Conservation (phyloP, 2,329 filamentous ascomycete genomes). For the Aspergillus clavatus region DNA sequence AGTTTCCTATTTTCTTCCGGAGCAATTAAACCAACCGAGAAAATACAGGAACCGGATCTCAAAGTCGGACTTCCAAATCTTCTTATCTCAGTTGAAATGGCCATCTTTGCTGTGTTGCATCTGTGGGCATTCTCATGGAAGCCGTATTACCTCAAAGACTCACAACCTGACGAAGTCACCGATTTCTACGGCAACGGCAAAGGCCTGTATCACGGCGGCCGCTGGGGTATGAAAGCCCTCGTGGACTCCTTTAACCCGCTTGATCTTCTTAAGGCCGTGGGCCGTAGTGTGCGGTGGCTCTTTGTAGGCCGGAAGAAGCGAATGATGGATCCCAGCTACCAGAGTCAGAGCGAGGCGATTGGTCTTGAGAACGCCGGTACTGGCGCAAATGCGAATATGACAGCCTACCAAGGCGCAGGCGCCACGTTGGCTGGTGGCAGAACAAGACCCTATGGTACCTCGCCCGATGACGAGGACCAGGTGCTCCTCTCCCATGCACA, state of each 20-base stretch:
- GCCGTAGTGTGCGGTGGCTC: conserved; percentile 73
- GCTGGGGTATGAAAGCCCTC: conserved; percentile 60
- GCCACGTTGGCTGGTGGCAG: conserved; percentile 17
- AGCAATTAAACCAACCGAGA: conserved; percentile 57
- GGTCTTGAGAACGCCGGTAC: conserved; percentile 22
- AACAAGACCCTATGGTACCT: conserved; percentile 20
- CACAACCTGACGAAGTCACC: conserved; percentile 45
- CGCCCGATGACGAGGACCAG: conserved; percentile 34
- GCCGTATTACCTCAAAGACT: conserved; percentile 55
- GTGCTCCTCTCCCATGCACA: conserved; percentile 38
- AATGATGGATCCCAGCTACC: conserved; percentile 39
- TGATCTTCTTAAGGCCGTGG: conserved; percentile 77
- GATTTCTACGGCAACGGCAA: conserved; percentile 40
- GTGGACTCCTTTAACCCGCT: conserved; percentile 71
- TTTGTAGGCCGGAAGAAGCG: conserved; percentile 63
- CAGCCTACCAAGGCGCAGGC: conserved; percentile 26
- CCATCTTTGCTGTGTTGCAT: conserved; percentile 71
- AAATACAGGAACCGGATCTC: conserved; percentile 67
- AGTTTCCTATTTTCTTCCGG: conserved; percentile 59
- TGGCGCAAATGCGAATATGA: conserved; percentile 15
- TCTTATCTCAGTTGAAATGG: conserved; percentile 80
- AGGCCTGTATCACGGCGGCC: conserved; percentile 59
- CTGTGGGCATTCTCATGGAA: conserved; percentile 76
- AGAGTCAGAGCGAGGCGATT: conserved; percentile 24
- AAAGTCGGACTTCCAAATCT: conserved; percentile 75